Base-by-base conservation (phyloP, 2,329 filamentous ascomycete genomes). In the Fusarium sp. region DNA sequence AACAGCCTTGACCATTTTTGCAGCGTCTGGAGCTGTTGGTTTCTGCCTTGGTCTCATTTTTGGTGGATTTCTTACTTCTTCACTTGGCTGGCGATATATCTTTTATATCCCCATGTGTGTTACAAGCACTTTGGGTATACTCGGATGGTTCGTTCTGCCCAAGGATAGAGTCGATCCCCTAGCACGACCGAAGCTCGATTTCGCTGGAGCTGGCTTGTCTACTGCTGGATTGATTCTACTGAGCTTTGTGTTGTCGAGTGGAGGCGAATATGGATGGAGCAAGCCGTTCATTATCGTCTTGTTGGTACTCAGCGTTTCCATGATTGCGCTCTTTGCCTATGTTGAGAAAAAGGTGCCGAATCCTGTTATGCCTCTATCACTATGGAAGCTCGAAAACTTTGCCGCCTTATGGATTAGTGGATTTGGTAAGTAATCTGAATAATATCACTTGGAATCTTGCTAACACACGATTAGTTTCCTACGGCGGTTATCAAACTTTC, bases 101-200 rank as follows among this genome's bases (percentile, higher is more conserved):
- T 62, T 62, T 17, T 62, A 62, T 24, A 40, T 62, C 40, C 52
- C 59, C 13, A 47, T 49, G 22, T 52, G 46, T 19, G 52, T 62
- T 17, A 62, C 59, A 1, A 52, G 53, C n/a, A 11, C 26, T 3
- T 15, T 62, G 28, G 59, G 46, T 24, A 43, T 62, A 31, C 39
- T 81, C 1, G 80, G 34, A 15, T 36, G 34, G 34, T 36, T 36
- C 34, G 34, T 36, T 17, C 7, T 36, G 34, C 34, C 34, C 17
- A 36, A 17, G 34, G 34, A 36, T 17, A 36, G 15, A 36, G 34
- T 36, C 17, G 34, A 36, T 36, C 34, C 34, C 7, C 17, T 36
- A 9, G 34, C 34, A 36, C 34, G 34, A 36, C 34, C 34, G 2
- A 36, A 36, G 34, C 34, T 36, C 34, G 34, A 36, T 17, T 36